Evolutionary conservation across 129 eudicot genomes (phyloP), one percentile per base, ranked within the genome.

Genomic region (Flaveria linearis): DNA sequence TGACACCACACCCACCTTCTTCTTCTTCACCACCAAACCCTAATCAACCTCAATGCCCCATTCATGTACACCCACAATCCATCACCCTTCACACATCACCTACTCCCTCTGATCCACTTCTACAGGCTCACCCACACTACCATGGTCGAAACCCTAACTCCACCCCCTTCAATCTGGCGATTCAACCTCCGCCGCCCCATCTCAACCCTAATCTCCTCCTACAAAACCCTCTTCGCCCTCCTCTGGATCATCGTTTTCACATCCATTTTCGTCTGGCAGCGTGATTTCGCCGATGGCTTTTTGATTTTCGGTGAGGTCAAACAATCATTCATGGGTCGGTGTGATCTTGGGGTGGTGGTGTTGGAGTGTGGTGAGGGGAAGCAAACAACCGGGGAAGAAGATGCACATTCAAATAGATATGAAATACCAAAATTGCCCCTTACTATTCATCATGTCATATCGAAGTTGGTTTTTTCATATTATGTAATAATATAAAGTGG

Each of bases 211-310:
- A 45, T 87, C 69, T 74, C 93, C 0, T 87, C 88, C 25, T 83
- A 86, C 79, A 91, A 86, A 50, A 83, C 94, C 26, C 87, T 95
- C 7, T 83, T 91, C 77, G 73, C 84, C 4, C 61, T 89, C 18
- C 81, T 95, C 11, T 91, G 96, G 90, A 83, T 91, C 80, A 69
- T 83, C 1, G 85, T 80, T 30, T 78, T 91, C 75, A 61, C 87
- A 5, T 80, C 97, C 14, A 68, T 91, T 3, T 87, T 95, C 55
- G 3, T 83, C 13, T 95, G 94, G 92, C 97, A 91, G 33, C 82
- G 87, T 28, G 81, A 84, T 80, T 70, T 85, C 33, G 75, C 79
- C 12, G 87, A 75, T 22, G 88, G 85, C 0, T 33, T 94, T 7
- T 45, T 69, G 14, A 52, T 69, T 67, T 94, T 87, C 82, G n/a